Evolutionary conservation across 768 basidiomycete species (phyloP).

Genomic region (Mycena alexandri): DNA sequence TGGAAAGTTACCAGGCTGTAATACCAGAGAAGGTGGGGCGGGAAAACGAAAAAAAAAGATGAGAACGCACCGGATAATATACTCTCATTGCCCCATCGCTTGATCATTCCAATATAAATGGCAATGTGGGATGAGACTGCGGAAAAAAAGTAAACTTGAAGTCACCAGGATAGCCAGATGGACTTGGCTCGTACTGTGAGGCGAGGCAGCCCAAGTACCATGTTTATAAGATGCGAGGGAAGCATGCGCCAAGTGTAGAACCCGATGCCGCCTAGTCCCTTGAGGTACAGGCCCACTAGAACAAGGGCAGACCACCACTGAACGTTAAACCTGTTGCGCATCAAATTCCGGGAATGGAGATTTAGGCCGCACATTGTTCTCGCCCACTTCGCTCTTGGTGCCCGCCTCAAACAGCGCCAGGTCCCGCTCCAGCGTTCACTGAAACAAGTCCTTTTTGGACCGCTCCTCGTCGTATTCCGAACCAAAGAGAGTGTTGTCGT

Average conservation of each 20-base stretch:
- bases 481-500: conserved; percentile 89
- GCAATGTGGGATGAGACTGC: not conserved
- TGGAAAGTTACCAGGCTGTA: no score
- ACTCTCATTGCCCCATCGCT: no score
- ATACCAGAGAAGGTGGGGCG: no score
- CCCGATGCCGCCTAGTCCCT: conserved; percentile 38
- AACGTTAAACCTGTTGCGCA: conserved; percentile 49
- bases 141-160: not conserved
- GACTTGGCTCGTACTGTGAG: conserved; percentile 36
- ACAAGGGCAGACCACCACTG: conserved; percentile 51
- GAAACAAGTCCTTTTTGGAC: conserved; percentile 82
- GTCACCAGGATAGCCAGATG: conserved; percentile 42
- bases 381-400: conserved; percentile 56
- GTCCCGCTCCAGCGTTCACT: conserved; percentile 84
- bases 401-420: conserved; percentile 65
- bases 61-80: no score
- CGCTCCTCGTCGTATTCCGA: conserved; percentile 80
- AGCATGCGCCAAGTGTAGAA: conserved; percentile 38
- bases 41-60: no score
- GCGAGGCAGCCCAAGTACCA: conserved; percentile 46
- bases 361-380: conserved; percentile 51
- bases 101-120: conserved; percentile 30
- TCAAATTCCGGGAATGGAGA: not conserved
- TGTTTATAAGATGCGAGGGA: conserved; percentile 31
- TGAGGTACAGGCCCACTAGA: conserved; percentile 42